A percentile compares a stretch with the other conserved stretches of the same genome.
Evolutionary conservation across 139 green algal genomes (phyloP).

Genomic region (Chlorella sp.): DNA sequence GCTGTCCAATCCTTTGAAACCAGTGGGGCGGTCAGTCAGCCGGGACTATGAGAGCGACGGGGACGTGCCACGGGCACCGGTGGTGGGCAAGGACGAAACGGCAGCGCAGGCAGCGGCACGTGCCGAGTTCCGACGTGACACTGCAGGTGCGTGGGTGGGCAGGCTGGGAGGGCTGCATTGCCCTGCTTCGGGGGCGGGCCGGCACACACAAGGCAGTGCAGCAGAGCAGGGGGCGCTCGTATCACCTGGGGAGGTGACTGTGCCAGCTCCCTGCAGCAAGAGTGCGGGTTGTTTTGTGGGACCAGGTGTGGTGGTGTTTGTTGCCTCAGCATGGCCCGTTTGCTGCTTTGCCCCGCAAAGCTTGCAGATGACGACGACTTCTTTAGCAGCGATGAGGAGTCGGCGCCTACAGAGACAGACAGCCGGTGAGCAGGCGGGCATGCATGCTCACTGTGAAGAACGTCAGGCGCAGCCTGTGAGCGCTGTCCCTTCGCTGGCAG

Average conservation of each 20-base stretch:
- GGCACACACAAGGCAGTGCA: too few species aligned
- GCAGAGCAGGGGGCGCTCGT: too few species aligned
- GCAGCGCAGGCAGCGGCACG: conserved; percentile 36
- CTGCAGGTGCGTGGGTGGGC: not conserved
- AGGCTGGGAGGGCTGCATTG: not conserved
- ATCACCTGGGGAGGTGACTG: too few species aligned
- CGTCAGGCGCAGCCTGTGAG: not conserved
- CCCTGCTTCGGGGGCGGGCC: too few species aligned
- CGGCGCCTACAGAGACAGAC: conserved; percentile 11
- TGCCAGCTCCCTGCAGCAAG: too few species aligned
- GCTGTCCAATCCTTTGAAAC: conserved; percentile 24
- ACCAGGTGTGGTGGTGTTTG: not conserved
- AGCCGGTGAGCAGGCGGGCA: not conserved
- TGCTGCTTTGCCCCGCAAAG: not conserved
- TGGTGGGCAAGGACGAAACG: conserved; percentile 25
- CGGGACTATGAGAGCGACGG: conserved; percentile 4
- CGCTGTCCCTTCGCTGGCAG: not conserved
- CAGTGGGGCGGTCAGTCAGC: not conserved
- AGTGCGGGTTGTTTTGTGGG: not conserved
- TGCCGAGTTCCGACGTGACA: conserved; percentile 45
- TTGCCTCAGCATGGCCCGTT: not conserved
- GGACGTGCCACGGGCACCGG: not conserved
- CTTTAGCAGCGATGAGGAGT: conserved; percentile 53
- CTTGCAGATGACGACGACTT: conserved; percentile 51
- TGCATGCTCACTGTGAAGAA: not conserved